Conservation (phyloP, 176 grass and related monocot species). For the Cenchrus fungigraminus region DNA sequence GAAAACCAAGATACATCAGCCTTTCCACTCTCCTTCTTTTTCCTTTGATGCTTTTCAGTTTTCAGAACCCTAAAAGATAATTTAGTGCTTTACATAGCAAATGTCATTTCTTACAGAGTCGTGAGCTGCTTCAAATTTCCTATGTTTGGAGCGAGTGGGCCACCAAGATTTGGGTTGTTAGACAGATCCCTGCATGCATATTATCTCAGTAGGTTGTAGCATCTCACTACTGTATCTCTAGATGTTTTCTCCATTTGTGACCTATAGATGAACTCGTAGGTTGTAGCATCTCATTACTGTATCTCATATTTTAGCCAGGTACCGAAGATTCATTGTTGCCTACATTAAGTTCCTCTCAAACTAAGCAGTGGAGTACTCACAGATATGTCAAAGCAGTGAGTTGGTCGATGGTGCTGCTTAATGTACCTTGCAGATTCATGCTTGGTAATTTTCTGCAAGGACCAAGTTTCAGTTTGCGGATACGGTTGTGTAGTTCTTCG, state of each 20-base stretch:
- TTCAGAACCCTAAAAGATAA: not conserved
- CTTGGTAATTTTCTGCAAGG: conserved; percentile 64
- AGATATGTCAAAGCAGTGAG: conserved; percentile 63
- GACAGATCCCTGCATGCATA: conserved; percentile 78
- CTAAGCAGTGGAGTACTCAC: conserved; percentile 56
- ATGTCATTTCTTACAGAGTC: conserved; percentile 62
- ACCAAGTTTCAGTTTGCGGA: conserved; percentile 21
- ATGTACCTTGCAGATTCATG: conserved; percentile 59
- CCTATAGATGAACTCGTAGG: not conserved
- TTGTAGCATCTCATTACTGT: not conserved
- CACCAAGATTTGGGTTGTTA: conserved; percentile 59
- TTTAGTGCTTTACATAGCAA: conserved; percentile 10
- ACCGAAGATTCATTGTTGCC: conserved; percentile 5
- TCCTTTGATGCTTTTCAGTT: not conserved
- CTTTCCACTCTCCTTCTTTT: not conserved
- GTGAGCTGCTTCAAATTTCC: conserved; percentile 79
- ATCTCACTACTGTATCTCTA: not conserved
- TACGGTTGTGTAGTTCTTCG: not conserved
- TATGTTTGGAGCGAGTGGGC: conserved; percentile 65
- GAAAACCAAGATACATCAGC: conserved; percentile 28
- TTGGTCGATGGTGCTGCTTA: conserved; percentile 58
- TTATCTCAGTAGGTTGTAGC: conserved; percentile 21
- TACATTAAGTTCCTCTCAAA: conserved; percentile 8
- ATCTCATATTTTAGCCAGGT: not conserved
- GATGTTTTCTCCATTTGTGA: not conserved